These are phyloP conservation scores for Paramecium primaurelia DNA, from an alignment of 73 alveolate species.

Conservation along the genomic window DNA sequence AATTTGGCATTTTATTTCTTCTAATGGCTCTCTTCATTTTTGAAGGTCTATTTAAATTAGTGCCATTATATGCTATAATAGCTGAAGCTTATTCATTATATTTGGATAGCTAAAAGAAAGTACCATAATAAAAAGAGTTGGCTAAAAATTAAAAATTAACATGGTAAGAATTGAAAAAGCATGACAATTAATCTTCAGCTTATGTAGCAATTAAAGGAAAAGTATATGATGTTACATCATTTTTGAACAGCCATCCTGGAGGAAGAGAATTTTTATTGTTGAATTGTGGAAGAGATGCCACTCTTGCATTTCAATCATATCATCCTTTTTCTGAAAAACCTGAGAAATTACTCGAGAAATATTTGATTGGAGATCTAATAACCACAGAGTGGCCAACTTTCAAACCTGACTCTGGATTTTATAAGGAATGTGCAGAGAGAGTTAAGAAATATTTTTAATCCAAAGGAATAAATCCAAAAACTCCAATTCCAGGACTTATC, in stretches of 20 bases:
- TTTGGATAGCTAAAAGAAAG: background rate
- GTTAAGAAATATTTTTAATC: background rate
- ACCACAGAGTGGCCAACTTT: background rate
- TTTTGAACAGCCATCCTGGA: slow-evolving; percentile 32
- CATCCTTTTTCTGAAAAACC: slow-evolving; percentile 41
- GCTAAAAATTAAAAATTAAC: background rate
- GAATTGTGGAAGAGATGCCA: slow-evolving; percentile 49
- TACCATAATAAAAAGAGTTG: background rate
- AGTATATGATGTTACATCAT: slow-evolving; percentile 28
- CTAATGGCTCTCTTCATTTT: background rate
- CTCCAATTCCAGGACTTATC: slow-evolving; percentile 26
- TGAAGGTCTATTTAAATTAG: background rate
- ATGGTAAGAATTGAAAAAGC: slow-evolving; percentile 5
- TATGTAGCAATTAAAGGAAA: slow-evolving; percentile 26
- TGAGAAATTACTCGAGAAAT: slow-evolving; percentile 26
- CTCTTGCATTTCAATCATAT: slow-evolving; percentile 16
- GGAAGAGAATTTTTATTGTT: slow-evolving; percentile 24
- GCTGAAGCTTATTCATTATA: background rate
- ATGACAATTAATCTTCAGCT: background rate
- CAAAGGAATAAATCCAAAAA: background rate
- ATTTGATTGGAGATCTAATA: background rate
- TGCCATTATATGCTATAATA: background rate
- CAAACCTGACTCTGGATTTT: slow-evolving; percentile 24
- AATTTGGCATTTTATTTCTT: background rate
- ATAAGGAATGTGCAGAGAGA: slow-evolving; percentile 8